Percentiles rank a stretch among this genome's conserved stretches.
Conservation (phyloP, 2,329 filamentous ascomycete species). For the Elsinoe perseae region DNA sequence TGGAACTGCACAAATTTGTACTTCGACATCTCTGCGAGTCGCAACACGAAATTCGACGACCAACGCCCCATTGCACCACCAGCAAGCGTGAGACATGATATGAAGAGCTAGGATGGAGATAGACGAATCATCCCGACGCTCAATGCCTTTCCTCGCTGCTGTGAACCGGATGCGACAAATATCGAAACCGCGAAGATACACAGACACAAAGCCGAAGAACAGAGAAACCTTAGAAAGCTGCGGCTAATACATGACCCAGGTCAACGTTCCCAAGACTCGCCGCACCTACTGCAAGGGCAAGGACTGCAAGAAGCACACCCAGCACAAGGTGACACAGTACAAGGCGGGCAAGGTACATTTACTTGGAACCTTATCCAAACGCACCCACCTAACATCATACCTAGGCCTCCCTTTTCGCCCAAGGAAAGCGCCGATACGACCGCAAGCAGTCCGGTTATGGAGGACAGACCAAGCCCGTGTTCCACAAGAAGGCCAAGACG, state of each 20-base stretch:
- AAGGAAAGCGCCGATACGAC: slow-evolving; percentile 99
- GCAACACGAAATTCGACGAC: neutral
- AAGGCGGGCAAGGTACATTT: slow-evolving; percentile 76
- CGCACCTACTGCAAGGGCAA: slow-evolving; percentile 97
- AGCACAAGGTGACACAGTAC: slow-evolving; percentile 94
- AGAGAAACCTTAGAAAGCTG: neutral
- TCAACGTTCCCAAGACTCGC: slow-evolving; percentile 97
- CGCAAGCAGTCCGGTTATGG: slow-evolving; percentile 99
- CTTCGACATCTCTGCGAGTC: neutral
- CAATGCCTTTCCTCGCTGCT: neutral
- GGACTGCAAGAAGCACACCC: slow-evolving; percentile 69
- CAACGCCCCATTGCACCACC: neutral
- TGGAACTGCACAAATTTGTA: neutral
- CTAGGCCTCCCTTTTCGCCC: slow-evolving; percentile 83
- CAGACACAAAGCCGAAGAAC: neutral
- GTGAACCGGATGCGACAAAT: neutral
- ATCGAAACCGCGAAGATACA: neutral
- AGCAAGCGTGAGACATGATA: neutral
- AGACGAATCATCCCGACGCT: neutral
- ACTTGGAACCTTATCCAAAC: neutral
- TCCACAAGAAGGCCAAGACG: slow-evolving; percentile 99
- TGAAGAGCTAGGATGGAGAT: neutral
- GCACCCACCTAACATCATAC: slow-evolving; percentile 13
- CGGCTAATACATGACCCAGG: slow-evolving; percentile 44
- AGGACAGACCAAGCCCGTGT: slow-evolving; percentile 99